Conservation (phyloP, 768 basidiomycete species). For the Gymnopilus junonius region DNA sequence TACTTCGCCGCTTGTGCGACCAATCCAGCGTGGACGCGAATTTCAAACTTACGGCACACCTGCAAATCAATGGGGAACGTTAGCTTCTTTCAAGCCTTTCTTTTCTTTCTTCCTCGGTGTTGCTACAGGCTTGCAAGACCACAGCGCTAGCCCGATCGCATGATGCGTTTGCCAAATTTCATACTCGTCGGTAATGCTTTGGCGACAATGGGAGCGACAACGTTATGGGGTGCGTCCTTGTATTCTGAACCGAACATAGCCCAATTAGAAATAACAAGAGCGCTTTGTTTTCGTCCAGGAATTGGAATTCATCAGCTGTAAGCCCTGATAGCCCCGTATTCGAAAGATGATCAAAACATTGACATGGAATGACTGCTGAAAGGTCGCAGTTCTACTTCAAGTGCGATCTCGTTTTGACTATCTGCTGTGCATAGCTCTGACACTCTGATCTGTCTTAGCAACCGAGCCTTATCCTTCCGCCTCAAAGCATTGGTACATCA, state of each 20-base stretch:
- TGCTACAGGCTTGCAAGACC: neutral
- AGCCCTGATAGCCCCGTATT: neutral
- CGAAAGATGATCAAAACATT: neutral
- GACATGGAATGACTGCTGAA: neutral
- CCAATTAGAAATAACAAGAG: neutral
- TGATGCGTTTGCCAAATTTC: neutral
- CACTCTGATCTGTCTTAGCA: neutral
- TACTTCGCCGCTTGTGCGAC: neutral
- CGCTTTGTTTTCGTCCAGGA: neutral
- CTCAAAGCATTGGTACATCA: constrained; percentile 1
- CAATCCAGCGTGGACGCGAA: neutral
- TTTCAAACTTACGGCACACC: neutral
- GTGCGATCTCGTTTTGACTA: neutral
- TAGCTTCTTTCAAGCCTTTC: neutral
- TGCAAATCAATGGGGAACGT: neutral
- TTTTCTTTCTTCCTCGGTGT: neutral
- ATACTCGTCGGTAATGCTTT: neutral
- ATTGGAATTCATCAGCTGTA: constrained; percentile 4
- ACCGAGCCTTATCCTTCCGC: neutral
- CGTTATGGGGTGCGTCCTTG: neutral
- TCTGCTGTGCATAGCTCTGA: neutral
- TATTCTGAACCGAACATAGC: neutral
- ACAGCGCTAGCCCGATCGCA: neutral
- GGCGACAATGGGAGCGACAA: constrained; percentile 1
- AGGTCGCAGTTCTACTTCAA: constrained; percentile 3